phyloP scores from a whole-genome alignment of 176 grass and related monocot species.

The Hsuehochloa calcarea region DNA sequence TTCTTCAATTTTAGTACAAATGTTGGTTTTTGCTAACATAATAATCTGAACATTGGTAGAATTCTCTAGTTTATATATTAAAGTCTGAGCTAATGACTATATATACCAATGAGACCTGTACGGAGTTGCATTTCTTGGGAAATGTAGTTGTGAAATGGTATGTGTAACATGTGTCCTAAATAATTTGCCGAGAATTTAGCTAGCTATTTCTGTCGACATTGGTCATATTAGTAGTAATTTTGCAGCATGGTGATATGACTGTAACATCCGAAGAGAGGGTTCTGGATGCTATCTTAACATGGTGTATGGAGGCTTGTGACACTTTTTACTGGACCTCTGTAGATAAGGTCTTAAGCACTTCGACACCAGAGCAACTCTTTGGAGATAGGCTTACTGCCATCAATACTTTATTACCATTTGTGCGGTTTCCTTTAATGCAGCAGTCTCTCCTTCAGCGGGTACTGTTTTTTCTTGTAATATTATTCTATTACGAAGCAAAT shows the following conservation, averaged over 20 bases:
- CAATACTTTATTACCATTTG: constrained; percentile 60
- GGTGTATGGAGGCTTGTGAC: constrained; percentile 71
- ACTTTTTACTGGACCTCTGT: constrained; percentile 60
- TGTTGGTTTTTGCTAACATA: constrained; percentile 6
- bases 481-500: neutral
- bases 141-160: neutral
- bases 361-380: constrained; percentile 62
- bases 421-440: constrained; percentile 86
- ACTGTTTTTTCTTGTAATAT: constrained; percentile 16
- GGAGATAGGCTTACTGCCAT: constrained; percentile 60
- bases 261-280: constrained; percentile 97
- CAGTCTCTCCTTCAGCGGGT: constrained; percentile 57
- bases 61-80: constrained; percentile 7
- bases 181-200: constrained; percentile 4
- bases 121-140: neutral
- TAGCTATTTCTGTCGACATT: constrained; percentile 4
- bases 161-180: neutral
- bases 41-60: constrained; percentile 1
- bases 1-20: neutral
- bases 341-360: constrained; percentile 64
- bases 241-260: constrained; percentile 94
- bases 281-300: constrained; percentile 80
- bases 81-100: constrained; percentile 11
- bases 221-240: constrained; percentile 41
- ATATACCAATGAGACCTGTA: constrained; percentile 15